A percentile compares a stretch with the other conserved stretches of the same genome.
Conservation (phyloP, 2,329 filamentous ascomycete genomes). For the Aspergillus pseudoterreus region DNA sequence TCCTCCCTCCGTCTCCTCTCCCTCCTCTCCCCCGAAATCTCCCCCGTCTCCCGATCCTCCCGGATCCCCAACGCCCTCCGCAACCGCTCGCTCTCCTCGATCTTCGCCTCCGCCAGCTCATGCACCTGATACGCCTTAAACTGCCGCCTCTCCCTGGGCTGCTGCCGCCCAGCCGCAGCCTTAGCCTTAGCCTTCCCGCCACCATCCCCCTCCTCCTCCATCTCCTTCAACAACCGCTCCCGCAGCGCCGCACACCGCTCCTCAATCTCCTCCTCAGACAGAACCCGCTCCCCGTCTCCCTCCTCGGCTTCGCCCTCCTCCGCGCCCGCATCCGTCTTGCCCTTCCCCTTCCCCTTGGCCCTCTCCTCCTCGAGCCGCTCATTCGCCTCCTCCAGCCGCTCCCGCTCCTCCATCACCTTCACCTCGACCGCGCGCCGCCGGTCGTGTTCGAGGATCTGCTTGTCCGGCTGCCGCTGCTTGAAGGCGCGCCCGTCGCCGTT, state of each 20-base stretch:
- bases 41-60: constrained; percentile 80
- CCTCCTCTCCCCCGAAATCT: constrained; percentile 37
- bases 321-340: constrained; percentile 52
- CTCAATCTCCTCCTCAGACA: constrained; percentile 87
- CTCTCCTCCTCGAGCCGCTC: constrained; percentile 68
- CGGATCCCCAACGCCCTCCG: constrained; percentile 82
- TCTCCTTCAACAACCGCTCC: constrained; percentile 57
- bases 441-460: constrained; percentile 91
- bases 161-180: constrained; percentile 10
- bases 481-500: constrained; percentile 52
- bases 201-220: constrained; percentile 45
- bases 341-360: constrained; percentile 62
- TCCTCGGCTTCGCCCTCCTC: constrained; percentile 9
- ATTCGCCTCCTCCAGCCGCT: constrained; percentile 82
- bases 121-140: constrained; percentile 94
- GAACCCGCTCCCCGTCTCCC: constrained; percentile 32
- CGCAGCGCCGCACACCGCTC: constrained; percentile 65
- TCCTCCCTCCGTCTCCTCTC: constrained; percentile 7
- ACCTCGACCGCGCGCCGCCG: constrained; percentile 87
- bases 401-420: constrained; percentile 84
- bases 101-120: constrained; percentile 93
- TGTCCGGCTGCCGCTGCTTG: constrained; percentile 81
- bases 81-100: constrained; percentile 87
- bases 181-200: constrained; percentile 1
- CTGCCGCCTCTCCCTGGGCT: constrained; percentile 38